Conservation (phyloP, 2,329 filamentous ascomycete species). For the Pseudocercospora pini-densiflorae region DNA sequence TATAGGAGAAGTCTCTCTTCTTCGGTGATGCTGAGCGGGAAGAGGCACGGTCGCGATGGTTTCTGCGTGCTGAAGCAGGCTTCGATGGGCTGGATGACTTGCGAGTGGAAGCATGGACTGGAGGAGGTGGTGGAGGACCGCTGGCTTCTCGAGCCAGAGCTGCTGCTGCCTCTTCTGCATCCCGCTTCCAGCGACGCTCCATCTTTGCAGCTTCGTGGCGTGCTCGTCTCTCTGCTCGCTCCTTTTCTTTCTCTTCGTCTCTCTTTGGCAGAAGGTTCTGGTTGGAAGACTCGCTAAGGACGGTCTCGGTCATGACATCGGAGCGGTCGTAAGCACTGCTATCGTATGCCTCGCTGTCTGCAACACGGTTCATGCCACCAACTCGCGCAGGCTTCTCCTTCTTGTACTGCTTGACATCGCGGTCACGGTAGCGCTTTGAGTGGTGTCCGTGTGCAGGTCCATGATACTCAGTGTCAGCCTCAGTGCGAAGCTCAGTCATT, state of each 20-base stretch:
- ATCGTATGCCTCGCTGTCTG: conserved; percentile 80
- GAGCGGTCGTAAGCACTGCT: conserved; percentile 70
- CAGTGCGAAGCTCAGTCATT: conserved; percentile 39
- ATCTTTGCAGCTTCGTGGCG: conserved; percentile 45
- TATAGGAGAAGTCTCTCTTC: conserved; percentile 43
- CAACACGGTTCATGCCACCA: conserved; percentile 82
- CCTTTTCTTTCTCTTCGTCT: conserved; percentile 42
- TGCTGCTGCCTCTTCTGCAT: conserved; percentile 47
- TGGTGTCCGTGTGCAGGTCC: conserved; percentile 32
- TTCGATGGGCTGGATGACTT: conserved; percentile 36
- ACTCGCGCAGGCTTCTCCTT: conserved; percentile 85
- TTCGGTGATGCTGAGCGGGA: conserved; percentile 38
- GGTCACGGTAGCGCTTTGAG: conserved; percentile 59
- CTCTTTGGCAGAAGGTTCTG: conserved; percentile 39
- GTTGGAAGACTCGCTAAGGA: conserved; percentile 52
- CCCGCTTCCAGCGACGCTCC: conserved; percentile 45
- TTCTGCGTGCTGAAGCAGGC: conserved; percentile 34
- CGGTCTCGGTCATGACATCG: conserved; percentile 56
- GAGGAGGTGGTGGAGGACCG: conserved; percentile 28
- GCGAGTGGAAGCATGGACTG: conserved; percentile 25
- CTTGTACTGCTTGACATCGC: conserved; percentile 79
- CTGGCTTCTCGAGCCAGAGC: conserved; percentile 40
- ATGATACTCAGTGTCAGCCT: conserved; percentile 30
- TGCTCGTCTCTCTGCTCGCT: conserved; percentile 45
- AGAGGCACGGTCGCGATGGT: conserved; percentile 27